These are phyloP conservation scores for Ogataea paradorogensis DNA, from an alignment of 805 yeast genomes.

Conservation along the genomic window DNA sequence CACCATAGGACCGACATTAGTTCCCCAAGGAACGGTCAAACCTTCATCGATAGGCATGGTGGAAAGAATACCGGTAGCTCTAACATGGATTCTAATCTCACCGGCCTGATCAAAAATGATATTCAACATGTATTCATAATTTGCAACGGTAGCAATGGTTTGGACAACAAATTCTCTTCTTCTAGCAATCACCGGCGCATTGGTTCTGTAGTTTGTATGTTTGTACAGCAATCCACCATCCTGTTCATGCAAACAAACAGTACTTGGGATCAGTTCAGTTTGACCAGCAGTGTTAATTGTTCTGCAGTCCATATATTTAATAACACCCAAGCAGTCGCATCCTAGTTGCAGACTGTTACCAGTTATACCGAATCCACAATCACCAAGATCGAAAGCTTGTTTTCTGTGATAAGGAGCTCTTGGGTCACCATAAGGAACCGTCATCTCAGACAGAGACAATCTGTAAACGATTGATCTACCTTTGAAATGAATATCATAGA, in stretches of 20 bases:
- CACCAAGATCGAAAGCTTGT: slow-evolving; percentile 85
- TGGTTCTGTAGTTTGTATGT: slow-evolving; percentile 77
- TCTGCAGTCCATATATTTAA: slow-evolving; percentile 66
- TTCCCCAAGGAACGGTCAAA: slow-evolving; percentile 67
- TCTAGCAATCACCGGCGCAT: slow-evolving; percentile 67
- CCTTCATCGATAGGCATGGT: slow-evolving; percentile 79
- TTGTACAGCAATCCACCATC: slow-evolving; percentile 74
- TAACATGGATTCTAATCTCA: slow-evolving; percentile 69
- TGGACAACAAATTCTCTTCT: slow-evolving; percentile 77
- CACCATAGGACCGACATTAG: slow-evolving; percentile 74
- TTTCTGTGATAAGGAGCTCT: slow-evolving; percentile 81
- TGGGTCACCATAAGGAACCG: slow-evolving; percentile 86
- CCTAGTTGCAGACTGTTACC: slow-evolving; percentile 70
- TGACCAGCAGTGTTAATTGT: slow-evolving; percentile 58
- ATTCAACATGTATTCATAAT: slow-evolving; percentile 76
- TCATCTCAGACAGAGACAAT: slow-evolving; percentile 75
- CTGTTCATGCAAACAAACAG: slow-evolving; percentile 78
- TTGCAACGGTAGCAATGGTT: slow-evolving; percentile 80
- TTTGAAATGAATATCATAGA: slow-evolving; percentile 70
- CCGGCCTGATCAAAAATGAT: slow-evolving; percentile 75
- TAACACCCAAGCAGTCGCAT: slow-evolving; percentile 80
- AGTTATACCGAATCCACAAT: slow-evolving; percentile 74
- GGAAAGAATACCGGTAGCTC: slow-evolving; percentile 85
- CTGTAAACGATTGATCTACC: slow-evolving; percentile 76
- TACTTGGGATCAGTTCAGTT: slow-evolving; percentile 60